Conservation (phyloP, 306 rosid species). For the Vigna hirtella region DNA sequence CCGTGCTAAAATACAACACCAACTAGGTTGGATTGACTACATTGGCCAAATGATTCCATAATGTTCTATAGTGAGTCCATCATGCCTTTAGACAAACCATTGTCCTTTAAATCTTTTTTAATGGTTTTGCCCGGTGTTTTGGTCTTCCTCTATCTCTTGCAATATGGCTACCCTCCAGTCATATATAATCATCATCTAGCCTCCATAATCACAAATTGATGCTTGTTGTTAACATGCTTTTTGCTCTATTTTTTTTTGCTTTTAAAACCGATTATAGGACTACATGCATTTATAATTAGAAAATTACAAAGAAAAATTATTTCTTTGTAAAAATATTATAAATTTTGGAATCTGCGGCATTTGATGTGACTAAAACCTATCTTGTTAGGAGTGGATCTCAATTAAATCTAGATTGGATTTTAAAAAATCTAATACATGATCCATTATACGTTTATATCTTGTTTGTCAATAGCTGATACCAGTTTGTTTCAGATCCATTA, state of each 20-base stretch:
- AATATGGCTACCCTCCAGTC: not conserved
- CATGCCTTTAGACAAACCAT: not conserved
- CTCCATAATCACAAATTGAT: not conserved
- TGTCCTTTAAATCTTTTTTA: not conserved
- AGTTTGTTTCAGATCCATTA: constrained; percentile 3
- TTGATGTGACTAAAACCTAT: not conserved
- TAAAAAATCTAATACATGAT: too few species aligned
- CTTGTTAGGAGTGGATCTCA: too few species aligned
- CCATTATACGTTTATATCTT: not conserved
- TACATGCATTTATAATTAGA: constrained; percentile 11
- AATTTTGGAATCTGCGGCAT: constrained; percentile 12
- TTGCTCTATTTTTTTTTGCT: constrained; percentile 24
- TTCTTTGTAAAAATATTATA: constrained; percentile 2
- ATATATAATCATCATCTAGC: constrained; percentile 14
- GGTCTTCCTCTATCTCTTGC: not conserved
- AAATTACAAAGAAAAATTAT: not conserved
- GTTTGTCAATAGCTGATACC: not conserved
- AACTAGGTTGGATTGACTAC: not conserved
- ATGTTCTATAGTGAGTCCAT: not conserved
- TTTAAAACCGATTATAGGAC: constrained; percentile 2
- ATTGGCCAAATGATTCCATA: not conserved
- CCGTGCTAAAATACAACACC: not conserved
- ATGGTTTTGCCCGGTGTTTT: not conserved
- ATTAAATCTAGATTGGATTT: too few species aligned
- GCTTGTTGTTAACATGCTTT: constrained; percentile 13